Evolutionary conservation across 73 alveolate genomes (phyloP), one percentile per base, ranked within the genome.

Genomic region (Paramecium octaurelia): DNA sequence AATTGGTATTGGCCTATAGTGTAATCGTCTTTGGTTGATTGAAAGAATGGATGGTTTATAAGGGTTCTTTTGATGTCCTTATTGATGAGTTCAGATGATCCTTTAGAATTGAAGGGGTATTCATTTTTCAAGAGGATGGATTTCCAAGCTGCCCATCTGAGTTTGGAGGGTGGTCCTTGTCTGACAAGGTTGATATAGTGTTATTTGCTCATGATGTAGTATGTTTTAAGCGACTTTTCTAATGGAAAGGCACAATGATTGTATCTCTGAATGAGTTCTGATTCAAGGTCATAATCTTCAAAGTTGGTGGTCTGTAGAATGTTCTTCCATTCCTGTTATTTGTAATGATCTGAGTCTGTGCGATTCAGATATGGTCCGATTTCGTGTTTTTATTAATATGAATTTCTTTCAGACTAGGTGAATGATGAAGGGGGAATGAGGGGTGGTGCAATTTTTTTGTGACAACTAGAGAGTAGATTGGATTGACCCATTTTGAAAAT

Each of bases 1-100:
- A 80, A 23, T 80, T 29, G 14, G 8, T 4, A 14, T 20, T 75
- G 60, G 2, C 69, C 88, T 34, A 34, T 27, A 64, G 84, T 34
- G 9, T 80, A 42, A 20, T 64, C 50, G 46, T 80, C 73, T 8
- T 80, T n/a, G 14, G 46, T 34, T 21, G 38, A n/a, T 24, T 80
- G 21, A 44, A 80, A 44, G 31, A 44, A 80, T 1, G 42, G 42
- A 24, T 80, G 91, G 12, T 80, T 23, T 1, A 43, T 46, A 3
- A 48, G 16, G 20, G 91, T 80, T 80, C 91, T 80, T 44, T 80
- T 48, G 3, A 80, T 42, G 31, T 80, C 91, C 24, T 80, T 80
- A 43, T 42, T 44, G n/a, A 80, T 80, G 6, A 21, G 91, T 38
- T 80, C 70, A 44, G 84, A 64, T 9, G 50, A 34, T 64, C 42